Evolutionary conservation across 2,329 filamentous ascomycete species (phyloP), one percentile per base, ranked within the genome.

Genomic region (Fragosphaeria purpurea): DNA sequence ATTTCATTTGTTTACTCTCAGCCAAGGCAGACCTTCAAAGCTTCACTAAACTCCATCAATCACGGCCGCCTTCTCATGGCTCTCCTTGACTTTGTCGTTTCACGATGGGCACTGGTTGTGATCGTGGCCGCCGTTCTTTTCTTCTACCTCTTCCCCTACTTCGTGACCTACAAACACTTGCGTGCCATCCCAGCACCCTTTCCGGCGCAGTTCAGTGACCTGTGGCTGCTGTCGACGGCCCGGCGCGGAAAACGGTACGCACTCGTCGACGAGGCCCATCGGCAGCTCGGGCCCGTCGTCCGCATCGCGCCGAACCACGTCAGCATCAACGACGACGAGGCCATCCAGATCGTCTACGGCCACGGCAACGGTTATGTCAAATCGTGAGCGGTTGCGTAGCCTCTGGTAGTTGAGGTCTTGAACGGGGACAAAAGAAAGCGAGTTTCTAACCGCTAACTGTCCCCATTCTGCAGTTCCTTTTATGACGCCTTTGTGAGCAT

Each of bases 401-500:
- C 22, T 3, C 3, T 2, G 22, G 3, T 22, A 47, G 74, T 8
- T 31, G 4, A 11, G 12, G 12, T 41, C 12, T 10, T 8, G 30
- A 8, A 11, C 5, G n/a, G n/a, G n/a, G n/a, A n/a, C n/a, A n/a
- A n/a, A 6, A 3, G 4, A 9, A 31, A 11, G 8, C 2, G 8
- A 4, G 22, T 11, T 8, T 12, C 33, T 10, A 1, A 9, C 38
- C 9, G 43, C 45, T 22, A n/a, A 9, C 2, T 22, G 22, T 22
- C 3, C 22, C 22, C 22, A 22, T 22, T 22, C 22, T 4, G 8
- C 52, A 88, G 85, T 41, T 83, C 91, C 3, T 95, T 90, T 69
- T 95, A 95, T 60, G 88, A 95, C 61, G 86, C 87, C 46, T 95
- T 95, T 60, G 88, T 95, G 50, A 90, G 86, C 10, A 94, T 95